Evolutionary conservation across 164 flowering plant genomes (phyloP).

Genomic region (Vitis labrusca): DNA sequence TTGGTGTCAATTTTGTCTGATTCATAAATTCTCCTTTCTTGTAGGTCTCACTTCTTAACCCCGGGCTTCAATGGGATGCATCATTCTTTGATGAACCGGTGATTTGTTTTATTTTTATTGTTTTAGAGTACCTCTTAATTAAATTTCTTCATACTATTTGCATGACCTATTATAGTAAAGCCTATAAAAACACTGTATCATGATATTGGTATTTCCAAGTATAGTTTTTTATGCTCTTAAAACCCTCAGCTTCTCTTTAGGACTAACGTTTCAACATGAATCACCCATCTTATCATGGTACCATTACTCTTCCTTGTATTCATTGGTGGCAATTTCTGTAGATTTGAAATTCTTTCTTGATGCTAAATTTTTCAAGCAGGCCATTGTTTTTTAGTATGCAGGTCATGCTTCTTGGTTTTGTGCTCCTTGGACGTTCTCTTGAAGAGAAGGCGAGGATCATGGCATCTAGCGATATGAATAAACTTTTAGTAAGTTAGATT

Average conservation of each 20-base stretch:
- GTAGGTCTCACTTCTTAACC: slow-evolving; percentile 86
- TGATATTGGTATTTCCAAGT: too few species aligned
- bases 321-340: background rate
- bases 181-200: too few species aligned
- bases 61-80: slow-evolving; percentile 86
- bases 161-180: background rate
- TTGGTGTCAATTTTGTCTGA: background rate
- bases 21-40: slow-evolving; percentile 9
- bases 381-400: slow-evolving; percentile 70
- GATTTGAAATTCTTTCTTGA: background rate
- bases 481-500: slow-evolving; percentile 71
- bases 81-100: slow-evolving; percentile 99
- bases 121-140: background rate
- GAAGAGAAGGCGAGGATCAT: slow-evolving; percentile 87
- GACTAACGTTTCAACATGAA: too few species aligned
- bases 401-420: slow-evolving; percentile 99
- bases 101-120: slow-evolving; percentile 32
- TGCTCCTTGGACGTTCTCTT: slow-evolving; percentile 92
- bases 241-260: too few species aligned
- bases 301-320: background rate
- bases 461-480: slow-evolving; percentile 98
- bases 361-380: slow-evolving; percentile 28
- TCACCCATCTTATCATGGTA: background rate
- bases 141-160: background rate
- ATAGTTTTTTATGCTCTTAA: too few species aligned